These are phyloP conservation scores for Hortiboletus flavorubellus DNA, from an alignment of 768 basidiomycete species.

Conservation along the genomic window DNA sequence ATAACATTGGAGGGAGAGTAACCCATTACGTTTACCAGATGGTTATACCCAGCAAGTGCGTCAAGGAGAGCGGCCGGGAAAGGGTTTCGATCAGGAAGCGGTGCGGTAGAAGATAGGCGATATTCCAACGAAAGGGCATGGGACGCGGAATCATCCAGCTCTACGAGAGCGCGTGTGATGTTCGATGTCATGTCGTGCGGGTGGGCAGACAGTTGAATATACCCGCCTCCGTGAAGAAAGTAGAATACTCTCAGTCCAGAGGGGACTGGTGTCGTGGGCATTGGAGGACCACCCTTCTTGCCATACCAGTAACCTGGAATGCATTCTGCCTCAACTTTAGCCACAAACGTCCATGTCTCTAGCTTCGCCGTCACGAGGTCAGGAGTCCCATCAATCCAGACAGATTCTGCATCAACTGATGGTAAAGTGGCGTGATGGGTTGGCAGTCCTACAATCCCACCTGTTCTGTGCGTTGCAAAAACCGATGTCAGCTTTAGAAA, in stretches of 20 bases:
- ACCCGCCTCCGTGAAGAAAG: conserved; percentile 63
- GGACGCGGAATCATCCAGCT: conserved; percentile 41
- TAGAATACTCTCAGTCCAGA: conserved; percentile 58
- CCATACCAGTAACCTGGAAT: conserved; percentile 60
- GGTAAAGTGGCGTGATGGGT: conserved; percentile 11
- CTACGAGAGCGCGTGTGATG: conserved; percentile 46
- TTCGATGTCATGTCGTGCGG: conserved; percentile 47
- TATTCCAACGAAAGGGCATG: conserved; percentile 69
- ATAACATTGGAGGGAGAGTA: conserved; percentile 61
- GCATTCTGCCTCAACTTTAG: conserved; percentile 39
- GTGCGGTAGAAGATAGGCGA: conserved; percentile 51
- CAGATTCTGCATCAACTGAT: conserved; percentile 11
- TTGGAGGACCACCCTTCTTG: conserved; percentile 37
- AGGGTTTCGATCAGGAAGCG: conserved; percentile 44
- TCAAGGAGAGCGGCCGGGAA: conserved; percentile 79
- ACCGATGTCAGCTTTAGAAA: not conserved
- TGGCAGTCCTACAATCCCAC: conserved; percentile 3
- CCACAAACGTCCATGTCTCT: conserved; percentile 23
- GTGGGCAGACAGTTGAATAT: conserved; percentile 51
- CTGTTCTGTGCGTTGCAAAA: conserved; percentile 6
- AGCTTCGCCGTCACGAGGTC: conserved; percentile 32
- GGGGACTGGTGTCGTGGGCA: conserved; percentile 34
- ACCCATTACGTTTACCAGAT: conserved; percentile 57
- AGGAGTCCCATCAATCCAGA: conserved; percentile 35
- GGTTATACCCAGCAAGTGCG: conserved; percentile 67